These are phyloP conservation scores for Boletus rubropictus DNA, from an alignment of 768 basidiomycete species.

Conservation along the genomic window DNA sequence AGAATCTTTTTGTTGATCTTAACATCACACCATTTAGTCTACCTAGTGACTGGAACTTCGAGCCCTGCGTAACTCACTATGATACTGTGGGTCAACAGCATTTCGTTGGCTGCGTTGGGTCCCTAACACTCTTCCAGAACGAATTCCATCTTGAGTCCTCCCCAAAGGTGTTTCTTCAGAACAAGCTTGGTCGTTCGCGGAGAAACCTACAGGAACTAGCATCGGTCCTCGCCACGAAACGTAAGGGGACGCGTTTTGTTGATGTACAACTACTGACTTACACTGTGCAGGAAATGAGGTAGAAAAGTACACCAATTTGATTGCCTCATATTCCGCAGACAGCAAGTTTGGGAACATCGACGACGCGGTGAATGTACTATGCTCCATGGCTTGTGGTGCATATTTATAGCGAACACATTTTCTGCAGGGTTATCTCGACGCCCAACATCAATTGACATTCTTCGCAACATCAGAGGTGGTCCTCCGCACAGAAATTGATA, in stretches of 20 bases:
- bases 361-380: constrained; percentile 21
- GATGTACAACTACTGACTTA: constrained; percentile 5
- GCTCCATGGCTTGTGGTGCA: neutral
- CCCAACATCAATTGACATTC: constrained; percentile 51
- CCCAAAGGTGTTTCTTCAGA: constrained; percentile 77
- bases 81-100: constrained; percentile 53
- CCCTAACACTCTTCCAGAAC: constrained; percentile 10
- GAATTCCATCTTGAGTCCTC: constrained; percentile 60
- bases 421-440: constrained; percentile 56
- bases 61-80: constrained; percentile 68
- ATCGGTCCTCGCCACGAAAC: constrained; percentile 54
- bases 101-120: neutral
- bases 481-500: constrained; percentile 59
- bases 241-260: constrained; percentile 36
- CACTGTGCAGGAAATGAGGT: constrained; percentile 45
- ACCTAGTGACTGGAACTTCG: constrained; percentile 68
- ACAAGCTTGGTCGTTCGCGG: constrained; percentile 58
- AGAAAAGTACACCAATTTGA: constrained; percentile 42
- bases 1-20: constrained; percentile 64
- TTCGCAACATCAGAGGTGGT: constrained; percentile 52
- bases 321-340: constrained; percentile 40
- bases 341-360: constrained; percentile 54
- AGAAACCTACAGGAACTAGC: constrained; percentile 58
- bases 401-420: constrained; percentile 1
- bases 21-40: constrained; percentile 61